Evolutionary conservation across 306 rosid genomes (phyloP), one percentile per base, ranked within the genome.

Genomic region (Gynostemma pentaphyllum): DNA sequence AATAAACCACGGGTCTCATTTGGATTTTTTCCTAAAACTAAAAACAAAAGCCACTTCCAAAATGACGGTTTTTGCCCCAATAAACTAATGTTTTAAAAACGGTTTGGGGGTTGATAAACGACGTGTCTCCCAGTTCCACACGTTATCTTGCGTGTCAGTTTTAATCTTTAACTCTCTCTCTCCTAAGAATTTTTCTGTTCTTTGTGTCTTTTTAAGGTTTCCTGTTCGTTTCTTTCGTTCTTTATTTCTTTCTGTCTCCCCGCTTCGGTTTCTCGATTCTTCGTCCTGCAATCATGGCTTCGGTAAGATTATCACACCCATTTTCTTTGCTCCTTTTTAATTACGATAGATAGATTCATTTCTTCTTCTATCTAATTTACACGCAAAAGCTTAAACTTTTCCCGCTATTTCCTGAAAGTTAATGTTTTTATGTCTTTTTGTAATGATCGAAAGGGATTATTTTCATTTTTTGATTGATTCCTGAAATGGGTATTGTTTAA

Each of bases 221-320:
- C 32, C 44, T 15, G 29, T 55, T 27, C 26, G 23, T 30, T 8
- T 55, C 34, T 41, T 6, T n/a, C 44, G 41, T 26, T 15, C 27
- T 55, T 34, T 5, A 3, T 32, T 9, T 1, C 22, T 15, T 32
- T 32, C 27, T 27, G 16, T 59, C 30, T 57, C n/a, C 10, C 21
- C 19, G 18, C 14, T 11, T 59, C 19, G 46, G 64, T 19, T 59
- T 26, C 64, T 44, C 0, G 41, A 22, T 23, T 34, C 16, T 50
- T 5, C 42, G 63, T 59, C 64, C 64, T 37, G 64, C 64, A 37
- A 5, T 21, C 64, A 59, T 59, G 64, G 64, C 46, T 5, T 37
- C 64, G 64, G 64, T 59, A 37, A 59, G 45, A 36, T 59, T 36
- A 11, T 0, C 13, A 2, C 64, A 19, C 42, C 46, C n/a, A n/a